Conservation (phyloP, 192 early-diverging fungal genomes). For the Rhizophagus clarus region DNA sequence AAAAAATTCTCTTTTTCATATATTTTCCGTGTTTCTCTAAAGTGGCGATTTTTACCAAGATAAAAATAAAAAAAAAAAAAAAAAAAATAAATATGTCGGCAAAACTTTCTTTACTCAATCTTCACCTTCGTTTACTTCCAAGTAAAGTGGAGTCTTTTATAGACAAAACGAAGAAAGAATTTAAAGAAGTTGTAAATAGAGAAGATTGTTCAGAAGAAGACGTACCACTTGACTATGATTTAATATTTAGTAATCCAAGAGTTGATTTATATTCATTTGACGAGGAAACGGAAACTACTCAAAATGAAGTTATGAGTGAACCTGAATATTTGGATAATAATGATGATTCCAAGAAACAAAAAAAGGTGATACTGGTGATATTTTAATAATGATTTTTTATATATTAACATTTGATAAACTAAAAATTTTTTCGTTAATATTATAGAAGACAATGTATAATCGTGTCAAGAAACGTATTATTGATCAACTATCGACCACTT, state of each 20-base stretch:
- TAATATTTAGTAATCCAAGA: neutral
- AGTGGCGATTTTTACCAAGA: neutral
- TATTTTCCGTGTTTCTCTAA: too few relatives aligned
- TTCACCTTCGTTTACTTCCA: neutral
- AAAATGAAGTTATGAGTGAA: neutral
- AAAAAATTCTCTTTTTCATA: too few relatives aligned
- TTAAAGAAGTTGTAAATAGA: neutral
- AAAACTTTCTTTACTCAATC: neutral
- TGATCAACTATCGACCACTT: neutral
- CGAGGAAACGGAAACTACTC: neutral
- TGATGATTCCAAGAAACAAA: neutral
- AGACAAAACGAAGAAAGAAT: neutral
- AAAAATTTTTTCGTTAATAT: neutral
- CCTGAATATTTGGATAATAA: too few relatives aligned
- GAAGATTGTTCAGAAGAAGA: neutral
- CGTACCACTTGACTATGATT: neutral
- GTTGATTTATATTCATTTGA: neutral
- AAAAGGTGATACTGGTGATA: neutral
- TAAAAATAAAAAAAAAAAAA: too few relatives aligned
- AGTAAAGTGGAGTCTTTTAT: neutral
- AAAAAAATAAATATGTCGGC: neutral
- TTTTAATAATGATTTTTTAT: neutral
- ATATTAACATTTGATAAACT: too few relatives aligned
- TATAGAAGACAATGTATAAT: neutral
- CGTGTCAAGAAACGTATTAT: neutral